Percentiles rank a stretch among this genome's conserved stretches.
Evolutionary conservation across 768 basidiomycete species (phyloP).

Genomic region (Ephemerocybe angulata): DNA sequence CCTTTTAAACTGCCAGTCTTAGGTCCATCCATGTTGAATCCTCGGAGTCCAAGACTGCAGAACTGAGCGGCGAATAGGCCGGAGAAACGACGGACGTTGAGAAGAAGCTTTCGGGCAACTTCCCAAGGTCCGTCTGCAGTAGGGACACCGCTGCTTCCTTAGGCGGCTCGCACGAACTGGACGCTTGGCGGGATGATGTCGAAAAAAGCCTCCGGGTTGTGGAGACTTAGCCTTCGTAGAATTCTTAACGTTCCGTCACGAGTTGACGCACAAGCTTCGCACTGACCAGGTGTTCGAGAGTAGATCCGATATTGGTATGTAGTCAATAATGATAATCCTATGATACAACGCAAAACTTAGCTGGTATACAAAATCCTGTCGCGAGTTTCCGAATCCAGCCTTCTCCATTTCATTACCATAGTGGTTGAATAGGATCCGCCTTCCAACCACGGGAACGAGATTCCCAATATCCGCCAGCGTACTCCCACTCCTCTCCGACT

Average conservation of each 20-base stretch:
- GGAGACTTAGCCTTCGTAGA: neutral
- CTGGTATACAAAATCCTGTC: neutral
- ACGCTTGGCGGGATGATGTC: neutral
- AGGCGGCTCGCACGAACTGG: neutral
- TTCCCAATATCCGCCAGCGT: constrained; percentile 84
- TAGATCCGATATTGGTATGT: neutral
- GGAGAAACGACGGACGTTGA: constrained; percentile 24
- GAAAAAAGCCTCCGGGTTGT: neutral
- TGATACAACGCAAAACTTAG: neutral
- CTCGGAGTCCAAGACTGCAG: neutral
- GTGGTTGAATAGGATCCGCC: constrained; percentile 38
- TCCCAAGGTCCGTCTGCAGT: neutral
- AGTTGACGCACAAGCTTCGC: neutral
- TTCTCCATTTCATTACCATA: constrained; percentile 51
- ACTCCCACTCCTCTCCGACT: constrained; percentile 69
- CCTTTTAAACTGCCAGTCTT: neutral
- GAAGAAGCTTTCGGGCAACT: neutral
- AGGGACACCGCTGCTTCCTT: neutral
- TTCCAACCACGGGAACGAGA: constrained; percentile 64
- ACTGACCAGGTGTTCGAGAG: neutral
- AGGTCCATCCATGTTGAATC: constrained; percentile 4
- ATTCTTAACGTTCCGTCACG: neutral
- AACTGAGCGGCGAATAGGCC: constrained; percentile 8
- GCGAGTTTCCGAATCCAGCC: neutral
- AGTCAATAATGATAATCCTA: neutral